Base-by-base conservation (phyloP, 768 basidiomycete genomes). In the Chlorophyllum brunneum region DNA sequence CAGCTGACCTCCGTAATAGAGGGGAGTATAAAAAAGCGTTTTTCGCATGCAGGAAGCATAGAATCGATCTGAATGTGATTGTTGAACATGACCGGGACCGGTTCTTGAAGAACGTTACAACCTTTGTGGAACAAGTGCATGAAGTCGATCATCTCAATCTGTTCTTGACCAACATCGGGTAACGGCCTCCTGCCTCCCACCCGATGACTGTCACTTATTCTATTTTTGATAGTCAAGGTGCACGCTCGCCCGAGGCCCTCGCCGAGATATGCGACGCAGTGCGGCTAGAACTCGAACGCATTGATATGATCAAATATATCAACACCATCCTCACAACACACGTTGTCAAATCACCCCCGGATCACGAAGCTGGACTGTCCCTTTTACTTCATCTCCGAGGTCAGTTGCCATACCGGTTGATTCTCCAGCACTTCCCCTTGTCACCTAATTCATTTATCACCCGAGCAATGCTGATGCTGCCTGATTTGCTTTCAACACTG, bases 141-240 rank as follows among this genome's bases (percentile, higher is more conserved):
- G 92, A 97, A 55, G 86, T 93, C 8, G 97, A 98, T 65, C 82
- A 92, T 65, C 77, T 99, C 56, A 97, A 97, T 66, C 71, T 99
- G 41, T 93, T 99, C 69, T 73, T 98, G 55, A 88, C 93, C 20
- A 83, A 78, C 9, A 59, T 98, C 23, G 92, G 88, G 92, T 95
- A 58, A 43, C n/a, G 78, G 24, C n/a, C 13, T 33, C 37, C 24
- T 43, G 34, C 48, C 29, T 24, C 39, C 30, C 36, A 49, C 16
- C 39, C 5, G 11, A 29, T 2, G 16, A 10, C 23, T 26, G 6
- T n/a, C n/a, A 44, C 6, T 22, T 27, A 16, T 5, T 26, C 15
- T 27, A 27, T 26, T 33, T 30, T 18, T 48, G 38, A 11, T 46
- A 92, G 90, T 26, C 85, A 78, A 62, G 81, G 88, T 6, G 65